Evolutionary conservation across 176 grass and related monocot species (phyloP), one percentile per base, ranked within the genome.

Genomic region (Cenchrus purpureus): DNA sequence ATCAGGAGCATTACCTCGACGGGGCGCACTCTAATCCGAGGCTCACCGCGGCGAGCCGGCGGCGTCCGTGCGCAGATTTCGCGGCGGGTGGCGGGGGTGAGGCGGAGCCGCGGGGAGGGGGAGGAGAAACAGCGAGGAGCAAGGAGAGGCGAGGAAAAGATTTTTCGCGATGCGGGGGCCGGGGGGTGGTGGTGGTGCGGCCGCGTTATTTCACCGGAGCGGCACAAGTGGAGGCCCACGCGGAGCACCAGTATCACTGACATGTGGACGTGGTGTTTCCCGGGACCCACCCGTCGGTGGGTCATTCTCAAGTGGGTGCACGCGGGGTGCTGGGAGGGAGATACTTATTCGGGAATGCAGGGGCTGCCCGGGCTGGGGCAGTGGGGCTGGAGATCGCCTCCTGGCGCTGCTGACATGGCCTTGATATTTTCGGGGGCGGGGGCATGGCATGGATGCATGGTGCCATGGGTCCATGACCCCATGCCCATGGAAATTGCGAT

Each of bases 381-480:
- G 44, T 25, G 73, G 74, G 84, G 86, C 78, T 85, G 44, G 76
- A 55, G 92, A 94, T 95, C 83, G 71, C 80, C 74, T 67, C 80
- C 75, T 42, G 81, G 81, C 65, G 37, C 54, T 58, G 88, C 88
- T 99, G 91, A 99, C 91, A 89, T 94, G 94, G 93, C 94, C 89
- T 92, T 94, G 97, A 99, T 99, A 99, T 99, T 99, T 99, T 94
- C 64, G 56, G 85, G 55, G 71, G 76, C 17, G 12, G 71, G 28
- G 7, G 45, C 45, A 84, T 84, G 89, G 82, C 78, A 85, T 76
- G 88, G 64, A 45, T 78, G 88, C 71, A 84, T 88, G 80, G 65
- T 68, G 65, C 32, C 3, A 68, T 68, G 34, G 32, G 65, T 7
- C 2, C 61, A 63, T 53, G 49, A 8, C 37, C 69, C 88, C 88